These are phyloP conservation scores for Casuarina equisetifolia DNA, from an alignment of 306 rosid species.

Conservation along the genomic window DNA sequence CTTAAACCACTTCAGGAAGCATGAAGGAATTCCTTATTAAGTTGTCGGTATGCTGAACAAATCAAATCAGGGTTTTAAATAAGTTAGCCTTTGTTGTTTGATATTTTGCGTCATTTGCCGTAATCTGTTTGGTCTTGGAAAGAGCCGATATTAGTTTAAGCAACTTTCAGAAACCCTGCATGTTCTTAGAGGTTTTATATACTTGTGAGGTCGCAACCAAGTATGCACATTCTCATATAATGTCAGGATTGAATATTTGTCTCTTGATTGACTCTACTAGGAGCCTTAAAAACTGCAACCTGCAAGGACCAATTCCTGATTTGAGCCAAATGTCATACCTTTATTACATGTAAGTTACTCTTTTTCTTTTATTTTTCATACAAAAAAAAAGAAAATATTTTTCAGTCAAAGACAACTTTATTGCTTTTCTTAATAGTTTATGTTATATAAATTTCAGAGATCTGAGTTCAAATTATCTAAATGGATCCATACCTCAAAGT, in stretches of 20 bases:
- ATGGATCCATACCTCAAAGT: slow-evolving; percentile 56
- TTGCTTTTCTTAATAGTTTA: not conserved
- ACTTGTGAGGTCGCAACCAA: not conserved
- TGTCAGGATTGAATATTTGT: not conserved
- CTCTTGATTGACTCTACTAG: slow-evolving; percentile 43
- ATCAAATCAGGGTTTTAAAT: not conserved
- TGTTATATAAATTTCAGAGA: slow-evolving; percentile 58
- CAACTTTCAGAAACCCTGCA: not conserved
- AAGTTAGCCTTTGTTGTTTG: not conserved
- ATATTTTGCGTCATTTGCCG: not conserved
- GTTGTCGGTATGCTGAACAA: too few relatives aligned
- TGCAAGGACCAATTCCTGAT: slow-evolving; percentile 84
- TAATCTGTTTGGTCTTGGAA: not conserved
- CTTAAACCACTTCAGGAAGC: not conserved
- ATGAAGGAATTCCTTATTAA: not conserved
- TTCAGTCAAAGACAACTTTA: slow-evolving; percentile 1
- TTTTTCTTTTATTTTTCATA: slow-evolving; percentile 19
- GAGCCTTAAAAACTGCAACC: slow-evolving; percentile 84
- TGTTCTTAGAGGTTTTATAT: not conserved
- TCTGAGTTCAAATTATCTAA: slow-evolving; percentile 71
- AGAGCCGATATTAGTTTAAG: not conserved
- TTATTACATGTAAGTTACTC: slow-evolving; percentile 64
- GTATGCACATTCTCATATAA: not conserved
- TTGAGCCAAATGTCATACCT: slow-evolving; percentile 48
- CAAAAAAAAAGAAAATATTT: not conserved